Evolutionary conservation across 2,329 filamentous ascomycete genomes (phyloP).

Genomic region (Sporothrix brunneoviolacea): DNA sequence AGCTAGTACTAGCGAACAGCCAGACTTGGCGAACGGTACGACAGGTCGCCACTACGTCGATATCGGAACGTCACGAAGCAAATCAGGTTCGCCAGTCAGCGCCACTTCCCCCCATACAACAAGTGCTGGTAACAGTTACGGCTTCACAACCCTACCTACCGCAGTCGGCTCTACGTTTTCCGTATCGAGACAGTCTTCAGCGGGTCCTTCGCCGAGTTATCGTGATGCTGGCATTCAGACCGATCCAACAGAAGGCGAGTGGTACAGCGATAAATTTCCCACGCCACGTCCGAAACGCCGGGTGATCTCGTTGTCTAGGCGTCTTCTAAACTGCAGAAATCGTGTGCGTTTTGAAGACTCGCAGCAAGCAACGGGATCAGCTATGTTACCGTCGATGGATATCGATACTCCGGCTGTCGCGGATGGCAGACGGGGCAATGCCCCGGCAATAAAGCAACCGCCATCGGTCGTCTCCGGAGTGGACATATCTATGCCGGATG

Average conservation of each 20-base stretch:
- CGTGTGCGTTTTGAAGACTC: conserved; percentile 32
- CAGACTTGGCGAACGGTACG: conserved; percentile 27
- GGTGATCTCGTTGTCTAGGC: conserved; percentile 47
- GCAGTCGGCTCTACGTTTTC: conserved; percentile 25
- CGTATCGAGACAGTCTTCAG: conserved; percentile 34
- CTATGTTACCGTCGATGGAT: not conserved
- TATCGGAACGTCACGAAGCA: conserved; percentile 46
- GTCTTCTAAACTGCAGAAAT: conserved; percentile 44
- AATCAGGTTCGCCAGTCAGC: conserved; percentile 45
- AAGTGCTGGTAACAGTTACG: conserved; percentile 10
- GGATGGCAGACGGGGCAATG: too few relatives aligned
- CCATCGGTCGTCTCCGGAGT: not conserved
- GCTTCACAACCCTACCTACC: conserved; percentile 16
- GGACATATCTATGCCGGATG: conserved; percentile 24
- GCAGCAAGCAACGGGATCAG: not conserved
- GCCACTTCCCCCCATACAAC: conserved; percentile 32
- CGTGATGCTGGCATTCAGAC: conserved; percentile 48
- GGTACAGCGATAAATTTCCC: conserved; percentile 38
- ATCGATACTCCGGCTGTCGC: not conserved
- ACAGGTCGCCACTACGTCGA: conserved; percentile 43
- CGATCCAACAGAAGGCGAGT: conserved; percentile 46
- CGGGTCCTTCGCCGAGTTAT: conserved; percentile 37
- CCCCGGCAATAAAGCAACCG: not conserved
- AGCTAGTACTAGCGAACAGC: conserved; percentile 15
- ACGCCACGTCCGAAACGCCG: conserved; percentile 37